Percentiles rank a stretch among this genome's conserved stretches.
Evolutionary conservation across 1,284 basidiomycete species (phyloP).

Genomic region (Cutaneotrichosporon mucoides): DNA sequence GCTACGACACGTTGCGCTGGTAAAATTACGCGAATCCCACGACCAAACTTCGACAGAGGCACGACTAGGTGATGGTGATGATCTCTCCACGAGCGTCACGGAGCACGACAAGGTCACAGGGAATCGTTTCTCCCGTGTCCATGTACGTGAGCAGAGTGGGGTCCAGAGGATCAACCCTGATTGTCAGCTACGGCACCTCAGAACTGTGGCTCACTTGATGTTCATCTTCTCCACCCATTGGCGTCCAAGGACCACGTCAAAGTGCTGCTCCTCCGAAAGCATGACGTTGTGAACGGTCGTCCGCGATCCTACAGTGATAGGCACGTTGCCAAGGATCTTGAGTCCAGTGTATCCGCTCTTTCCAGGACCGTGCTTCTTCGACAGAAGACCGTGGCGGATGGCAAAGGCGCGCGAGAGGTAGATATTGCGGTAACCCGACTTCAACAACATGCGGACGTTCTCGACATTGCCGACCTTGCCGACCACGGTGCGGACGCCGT

Average conservation of each 20-base stretch:
- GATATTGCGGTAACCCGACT: conserved; percentile 88
- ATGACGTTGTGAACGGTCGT: conserved; percentile 54
- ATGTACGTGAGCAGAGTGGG: conserved; percentile 82
- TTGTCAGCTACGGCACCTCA: neutral
- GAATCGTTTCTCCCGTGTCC: conserved; percentile 90
- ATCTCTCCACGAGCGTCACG: conserved; percentile 70
- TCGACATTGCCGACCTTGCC: conserved; percentile 86
- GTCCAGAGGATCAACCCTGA: conserved; percentile 68
- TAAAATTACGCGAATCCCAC: neutral
- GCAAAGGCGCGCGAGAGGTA: conserved; percentile 96
- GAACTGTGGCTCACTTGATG: conserved; percentile 54
- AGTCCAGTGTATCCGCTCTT: conserved; percentile 46
- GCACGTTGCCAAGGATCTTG: conserved; percentile 67
- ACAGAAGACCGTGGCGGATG: conserved; percentile 80
- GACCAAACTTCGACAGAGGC: too few relatives aligned
- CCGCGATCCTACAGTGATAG: conserved; percentile 55
- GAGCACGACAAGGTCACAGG: conserved; percentile 84
- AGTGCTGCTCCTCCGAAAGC: conserved; percentile 90
- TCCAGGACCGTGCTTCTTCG: conserved; percentile 51
- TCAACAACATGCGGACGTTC: conserved; percentile 87
- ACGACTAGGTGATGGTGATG: conserved; percentile 68
- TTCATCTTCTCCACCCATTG: conserved; percentile 90
- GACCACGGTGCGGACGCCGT: conserved; percentile 87
- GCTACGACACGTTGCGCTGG: too few relatives aligned
- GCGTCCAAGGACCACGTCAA: conserved; percentile 91